Conservation (phyloP, 1,139 yeast species). For the Saccharomyces hybrid region DNA sequence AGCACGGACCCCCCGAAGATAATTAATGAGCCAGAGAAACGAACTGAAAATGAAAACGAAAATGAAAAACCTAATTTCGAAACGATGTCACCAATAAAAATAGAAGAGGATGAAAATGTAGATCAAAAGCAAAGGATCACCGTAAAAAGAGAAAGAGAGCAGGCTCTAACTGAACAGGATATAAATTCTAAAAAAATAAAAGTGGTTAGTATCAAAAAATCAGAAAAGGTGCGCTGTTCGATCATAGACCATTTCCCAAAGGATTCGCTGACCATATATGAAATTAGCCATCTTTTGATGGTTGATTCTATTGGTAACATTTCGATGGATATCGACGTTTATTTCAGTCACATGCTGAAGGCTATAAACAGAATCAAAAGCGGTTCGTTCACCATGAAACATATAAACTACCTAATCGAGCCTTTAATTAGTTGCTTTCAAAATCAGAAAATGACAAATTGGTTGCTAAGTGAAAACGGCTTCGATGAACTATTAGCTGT, state of each 20-base stretch:
- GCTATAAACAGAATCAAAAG: slow-evolving; percentile 21
- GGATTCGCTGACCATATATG: slow-evolving; percentile 15
- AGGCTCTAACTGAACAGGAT: neutral
- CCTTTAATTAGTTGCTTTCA: slow-evolving; percentile 13
- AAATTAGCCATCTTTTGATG: slow-evolving; percentile 11
- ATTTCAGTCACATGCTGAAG: slow-evolving; percentile 13
- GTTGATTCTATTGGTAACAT: neutral
- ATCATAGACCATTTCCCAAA: slow-evolving; percentile 6
- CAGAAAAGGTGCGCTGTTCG: neutral
- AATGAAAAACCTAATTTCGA: neutral
- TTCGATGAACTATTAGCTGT: slow-evolving; percentile 16
- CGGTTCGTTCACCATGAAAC: slow-evolving; percentile 25
- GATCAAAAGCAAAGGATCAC: neutral
- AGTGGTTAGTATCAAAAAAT: neutral
- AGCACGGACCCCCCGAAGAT: slow-evolving; percentile 21
- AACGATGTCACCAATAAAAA: neutral
- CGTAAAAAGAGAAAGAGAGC: neutral
- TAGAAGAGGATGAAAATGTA: neutral
- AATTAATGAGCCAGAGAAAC: slow-evolving; percentile 4
- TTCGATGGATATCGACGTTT: slow-evolving; percentile 3
- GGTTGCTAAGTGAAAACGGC: slow-evolving; percentile 21
- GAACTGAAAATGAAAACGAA: neutral
- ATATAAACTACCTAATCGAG: slow-evolving; percentile 21
- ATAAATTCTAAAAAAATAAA: slow-evolving; percentile 1
- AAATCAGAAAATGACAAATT: slow-evolving; percentile 11